Evolutionary conservation across 2,329 filamentous ascomycete genomes (phyloP), one percentile per base, ranked within the genome.

Genomic region (Stagonosporopsis cucurbitacearum): DNA sequence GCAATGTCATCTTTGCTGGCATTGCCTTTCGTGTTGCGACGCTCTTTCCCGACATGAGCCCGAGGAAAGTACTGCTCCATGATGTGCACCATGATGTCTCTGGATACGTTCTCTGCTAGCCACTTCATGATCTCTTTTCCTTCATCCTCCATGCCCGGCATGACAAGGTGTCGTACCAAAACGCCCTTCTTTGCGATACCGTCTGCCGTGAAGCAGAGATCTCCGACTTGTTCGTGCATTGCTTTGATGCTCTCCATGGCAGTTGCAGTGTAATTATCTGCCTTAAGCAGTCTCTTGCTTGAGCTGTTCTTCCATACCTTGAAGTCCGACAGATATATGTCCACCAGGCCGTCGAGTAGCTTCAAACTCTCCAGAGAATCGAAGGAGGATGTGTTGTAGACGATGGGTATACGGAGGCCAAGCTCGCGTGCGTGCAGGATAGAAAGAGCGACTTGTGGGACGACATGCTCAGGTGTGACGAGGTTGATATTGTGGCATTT

Each of bases 251-350:
- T 92, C 74, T 93, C 89, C 74, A 82, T 86, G 0, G 92, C 91
- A 0, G 86, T 85, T 9, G 82, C 78, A 1, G 88, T 84, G 71
- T 94, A 95, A 70, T 91, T 84, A 43, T 91, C 88, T 3, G 89
- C 88, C 72, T 96, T 96, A 32, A 95, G 81, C 26, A 95, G 77
- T 11, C 90, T 81, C 65, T 84, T 88, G 19, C 88, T 88, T 0
- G 89, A 88, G 20, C 74, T 78, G 1, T 81, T 74, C 25, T 84
- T 84, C 90, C 90, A 95, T 9, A 93, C 86, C 73, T 96, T 95
- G 80, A 95, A 95, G 70, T 96, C 91, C 0, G 91, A 88, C n/a
- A 96, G 79, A 70, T 95, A 96, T 40, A 96, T 92, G 71, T 95
- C 91, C 0, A 95, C 86, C 25, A 96, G 78, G 0, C 91, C 91